Percentiles rank a stretch among this genome's conserved stretches.
These are phyloP conservation scores for Scedosporium boydii DNA, from an alignment of 2,329 filamentous ascomycete species.

Conservation along the genomic window DNA sequence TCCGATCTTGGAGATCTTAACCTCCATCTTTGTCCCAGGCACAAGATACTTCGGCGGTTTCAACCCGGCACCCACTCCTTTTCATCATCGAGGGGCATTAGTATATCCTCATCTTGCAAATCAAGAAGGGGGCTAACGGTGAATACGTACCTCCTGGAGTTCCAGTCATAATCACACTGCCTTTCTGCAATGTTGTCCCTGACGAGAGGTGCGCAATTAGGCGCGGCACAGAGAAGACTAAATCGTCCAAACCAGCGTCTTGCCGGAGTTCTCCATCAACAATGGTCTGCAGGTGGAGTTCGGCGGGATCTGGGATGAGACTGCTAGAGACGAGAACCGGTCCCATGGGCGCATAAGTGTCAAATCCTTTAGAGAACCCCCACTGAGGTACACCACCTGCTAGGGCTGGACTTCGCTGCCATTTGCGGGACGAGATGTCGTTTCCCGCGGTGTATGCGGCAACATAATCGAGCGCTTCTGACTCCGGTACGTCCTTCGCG, in stretches of 20 bases:
- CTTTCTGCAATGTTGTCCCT: conserved; percentile 32
- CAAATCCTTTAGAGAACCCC: conserved; percentile 64
- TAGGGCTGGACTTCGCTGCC: conserved; percentile 56
- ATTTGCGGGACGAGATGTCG: conserved; percentile 69
- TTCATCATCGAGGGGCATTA: neutral
- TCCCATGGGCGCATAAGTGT: conserved; percentile 66
- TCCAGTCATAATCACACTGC: conserved; percentile 35
- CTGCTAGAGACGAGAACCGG: conserved; percentile 56
- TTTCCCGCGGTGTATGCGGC: conserved; percentile 68
- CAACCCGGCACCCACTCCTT: conserved; percentile 32
- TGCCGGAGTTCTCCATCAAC: conserved; percentile 52
- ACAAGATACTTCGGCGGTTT: conserved; percentile 26
- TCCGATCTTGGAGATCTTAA: conserved; percentile 27
- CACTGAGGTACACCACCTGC: conserved; percentile 60
- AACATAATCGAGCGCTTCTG: conserved; percentile 57
- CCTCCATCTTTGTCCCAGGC: conserved; percentile 29
- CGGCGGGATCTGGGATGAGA: conserved; percentile 47
- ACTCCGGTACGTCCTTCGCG: conserved; percentile 55
- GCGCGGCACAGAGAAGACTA: conserved; percentile 47
- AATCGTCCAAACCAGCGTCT: conserved; percentile 40
- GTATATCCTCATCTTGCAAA: neutral
- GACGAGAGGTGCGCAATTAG: conserved; percentile 26
- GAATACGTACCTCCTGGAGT: conserved; percentile 28
- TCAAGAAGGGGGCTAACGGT: neutral
- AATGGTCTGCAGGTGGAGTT: conserved; percentile 44